phyloP scores from a whole-genome alignment of 1,284 basidiomycete genomes.

The Amylostereum areolatum region DNA sequence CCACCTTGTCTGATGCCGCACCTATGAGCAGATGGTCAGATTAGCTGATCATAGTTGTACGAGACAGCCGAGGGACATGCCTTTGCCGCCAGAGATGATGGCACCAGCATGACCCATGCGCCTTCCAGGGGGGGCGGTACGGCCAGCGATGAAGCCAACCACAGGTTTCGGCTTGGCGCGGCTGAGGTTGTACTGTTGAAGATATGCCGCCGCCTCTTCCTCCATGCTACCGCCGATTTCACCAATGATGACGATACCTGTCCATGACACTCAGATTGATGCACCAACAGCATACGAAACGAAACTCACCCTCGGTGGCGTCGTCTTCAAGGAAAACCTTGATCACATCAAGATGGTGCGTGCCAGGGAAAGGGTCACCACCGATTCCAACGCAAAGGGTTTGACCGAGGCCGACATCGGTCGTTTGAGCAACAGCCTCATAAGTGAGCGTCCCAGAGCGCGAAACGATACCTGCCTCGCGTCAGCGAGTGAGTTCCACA shows the following conservation, averaged over 20 bases:
- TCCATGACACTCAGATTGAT: too few relatives aligned
- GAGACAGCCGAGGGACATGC: slow-evolving; percentile 29
- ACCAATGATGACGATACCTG: slow-evolving; percentile 95
- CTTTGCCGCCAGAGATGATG: slow-evolving; percentile 97
- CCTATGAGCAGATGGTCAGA: slow-evolving; percentile 32
- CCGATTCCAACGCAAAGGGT: slow-evolving; percentile 97
- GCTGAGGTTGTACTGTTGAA: slow-evolving; percentile 91
- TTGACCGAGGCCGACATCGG: slow-evolving; percentile 93
- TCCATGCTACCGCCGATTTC: slow-evolving; percentile 99
- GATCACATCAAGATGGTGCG: slow-evolving; percentile 92
- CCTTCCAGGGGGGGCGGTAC: slow-evolving; percentile 94
- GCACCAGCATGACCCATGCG: slow-evolving; percentile 99
- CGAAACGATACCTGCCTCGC: slow-evolving; percentile 81
- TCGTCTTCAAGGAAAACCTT: slow-evolving; percentile 96
- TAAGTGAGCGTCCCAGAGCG: slow-evolving; percentile 94
- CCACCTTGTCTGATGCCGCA: slow-evolving; percentile 93
- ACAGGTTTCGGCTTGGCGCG: slow-evolving; percentile 89
- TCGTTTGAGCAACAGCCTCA: slow-evolving; percentile 93
- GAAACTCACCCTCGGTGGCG: slow-evolving; percentile 71
- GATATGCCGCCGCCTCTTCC: slow-evolving; percentile 97
- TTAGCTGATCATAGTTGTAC: not conserved
- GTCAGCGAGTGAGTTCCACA: slow-evolving; percentile 3
- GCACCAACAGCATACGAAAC: not conserved
- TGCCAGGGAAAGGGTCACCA: slow-evolving; percentile 98
- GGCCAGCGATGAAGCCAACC: slow-evolving; percentile 96